These are phyloP conservation scores for Lactarius hengduanensis DNA, from an alignment of 768 basidiomycete genomes.

Conservation along the genomic window DNA sequence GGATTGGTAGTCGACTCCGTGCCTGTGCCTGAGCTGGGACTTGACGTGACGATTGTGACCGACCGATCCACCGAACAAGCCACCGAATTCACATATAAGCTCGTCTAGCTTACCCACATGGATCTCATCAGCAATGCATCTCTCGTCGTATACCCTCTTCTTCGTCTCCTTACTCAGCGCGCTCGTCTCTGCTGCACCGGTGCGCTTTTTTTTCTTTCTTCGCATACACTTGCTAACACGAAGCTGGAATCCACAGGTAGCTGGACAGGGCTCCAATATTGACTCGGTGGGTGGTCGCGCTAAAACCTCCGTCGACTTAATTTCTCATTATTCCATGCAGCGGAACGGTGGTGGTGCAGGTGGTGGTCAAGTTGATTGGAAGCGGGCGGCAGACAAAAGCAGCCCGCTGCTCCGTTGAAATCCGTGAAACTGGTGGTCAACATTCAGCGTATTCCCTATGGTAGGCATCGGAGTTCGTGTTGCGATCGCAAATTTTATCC, in stretches of 20 bases:
- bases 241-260: neutral
- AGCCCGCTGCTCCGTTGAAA: neutral
- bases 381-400: neutral
- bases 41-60: slow-evolving; percentile 8
- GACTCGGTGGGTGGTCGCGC: slow-evolving; percentile 2
- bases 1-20: neutral
- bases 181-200: slow-evolving; percentile 13
- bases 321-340: neutral
- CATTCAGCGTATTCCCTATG: neutral
- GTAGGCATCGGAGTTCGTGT: neutral
- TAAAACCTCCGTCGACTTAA: neutral
- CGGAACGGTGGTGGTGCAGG: neutral
- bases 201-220: neutral
- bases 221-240: neutral
- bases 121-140: slow-evolving; percentile 7
- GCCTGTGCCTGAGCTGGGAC: neutral
- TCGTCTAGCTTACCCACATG: neutral
- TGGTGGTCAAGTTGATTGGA: neutral
- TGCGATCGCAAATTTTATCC: neutral
- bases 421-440: neutral
- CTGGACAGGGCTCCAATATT: neutral
- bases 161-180: slow-evolving; percentile 5
- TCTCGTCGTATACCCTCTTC: slow-evolving; percentile 1
- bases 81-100: neutral
- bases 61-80: slow-evolving; percentile 1